Conservation (phyloP, 371 early-diverging fungal genomes). For the Syncephalis fuscata region DNA sequence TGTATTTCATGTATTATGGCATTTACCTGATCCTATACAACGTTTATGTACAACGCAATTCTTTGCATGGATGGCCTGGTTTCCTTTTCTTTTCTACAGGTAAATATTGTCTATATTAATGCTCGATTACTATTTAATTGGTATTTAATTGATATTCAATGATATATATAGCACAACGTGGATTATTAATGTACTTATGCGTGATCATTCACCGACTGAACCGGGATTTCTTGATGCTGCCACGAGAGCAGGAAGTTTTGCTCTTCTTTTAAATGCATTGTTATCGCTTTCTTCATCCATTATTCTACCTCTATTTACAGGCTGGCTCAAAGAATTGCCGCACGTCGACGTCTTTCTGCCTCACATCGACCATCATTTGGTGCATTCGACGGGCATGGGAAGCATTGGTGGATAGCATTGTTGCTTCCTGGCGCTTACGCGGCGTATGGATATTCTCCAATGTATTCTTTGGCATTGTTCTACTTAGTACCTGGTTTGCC, state of each 20-base stretch:
- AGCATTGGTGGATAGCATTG: neutral
- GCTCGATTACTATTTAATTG: too few species aligned
- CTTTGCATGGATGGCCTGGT: conserved; percentile 92
- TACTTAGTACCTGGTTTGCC: conserved; percentile 46
- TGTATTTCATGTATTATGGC: conserved; percentile 15
- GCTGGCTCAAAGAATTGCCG: neutral
- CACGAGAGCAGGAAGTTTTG: conserved; percentile 69
- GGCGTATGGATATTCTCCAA: conserved; percentile 48
- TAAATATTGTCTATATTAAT: neutral
- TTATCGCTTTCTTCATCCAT: conserved; percentile 55
- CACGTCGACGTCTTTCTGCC: neutral
- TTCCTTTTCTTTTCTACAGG: conserved; percentile 83
- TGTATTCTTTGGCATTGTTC: conserved; percentile 39
- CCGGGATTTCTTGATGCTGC: conserved; percentile 30
- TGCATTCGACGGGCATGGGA: neutral
- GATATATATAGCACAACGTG: neutral
- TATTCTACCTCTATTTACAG: conserved; percentile 31
- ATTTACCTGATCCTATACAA: conserved; percentile 53
- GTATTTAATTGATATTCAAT: too few species aligned
- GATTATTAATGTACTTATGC: neutral
- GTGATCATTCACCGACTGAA: neutral
- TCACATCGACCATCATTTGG: neutral
- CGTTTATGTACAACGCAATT: conserved; percentile 76
- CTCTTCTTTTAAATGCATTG: conserved; percentile 61
- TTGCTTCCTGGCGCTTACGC: neutral